phyloP scores from a whole-genome alignment of 1,139 yeast species.

The Suhomyces anneliseae region DNA sequence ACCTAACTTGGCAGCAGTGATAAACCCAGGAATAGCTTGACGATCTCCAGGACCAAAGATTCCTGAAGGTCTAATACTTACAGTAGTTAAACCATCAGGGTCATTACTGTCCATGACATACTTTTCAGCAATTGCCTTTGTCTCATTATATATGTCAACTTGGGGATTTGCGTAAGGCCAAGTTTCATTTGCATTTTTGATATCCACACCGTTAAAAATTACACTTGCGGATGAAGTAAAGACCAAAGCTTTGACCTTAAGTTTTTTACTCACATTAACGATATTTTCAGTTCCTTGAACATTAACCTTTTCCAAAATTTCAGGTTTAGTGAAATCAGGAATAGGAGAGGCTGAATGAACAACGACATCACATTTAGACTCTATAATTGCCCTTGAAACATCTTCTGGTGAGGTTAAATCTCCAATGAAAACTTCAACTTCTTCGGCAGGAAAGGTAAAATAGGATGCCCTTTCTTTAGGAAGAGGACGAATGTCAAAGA shows the following conservation, averaged over 20 bases:
- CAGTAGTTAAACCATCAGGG: constrained; percentile 61
- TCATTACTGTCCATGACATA: constrained; percentile 73
- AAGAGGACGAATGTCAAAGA: constrained; percentile 86
- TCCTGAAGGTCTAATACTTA: constrained; percentile 95
- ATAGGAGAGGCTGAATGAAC: constrained; percentile 97
- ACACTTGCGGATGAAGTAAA: constrained; percentile 98
- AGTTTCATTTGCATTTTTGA: constrained; percentile 87
- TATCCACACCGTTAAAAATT: constrained; percentile 88
- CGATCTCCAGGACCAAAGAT: constrained; percentile 99
- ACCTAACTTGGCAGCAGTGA: constrained; percentile 78
- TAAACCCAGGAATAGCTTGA: constrained; percentile 90
- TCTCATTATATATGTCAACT: constrained; percentile 96
- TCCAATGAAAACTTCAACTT: constrained; percentile 69
- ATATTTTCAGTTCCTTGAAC: constrained; percentile 85
- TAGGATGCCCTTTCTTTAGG: constrained; percentile 69
- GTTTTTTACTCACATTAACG: constrained; percentile 59
- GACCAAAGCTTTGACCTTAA: constrained; percentile 65
- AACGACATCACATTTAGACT: constrained; percentile 67
- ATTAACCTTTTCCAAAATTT: constrained; percentile 84
- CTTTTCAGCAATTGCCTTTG: constrained; percentile 89
- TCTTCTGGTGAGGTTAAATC: constrained; percentile 79
- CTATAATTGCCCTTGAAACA: constrained; percentile 60
- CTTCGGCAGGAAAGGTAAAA: constrained; percentile 66
- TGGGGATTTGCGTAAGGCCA: constrained; percentile 91
- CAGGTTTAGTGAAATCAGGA: constrained; percentile 43